Percentiles rank a stretch among this genome's conserved stretches.
phyloP scores from a whole-genome alignment of 805 yeast genomes.

The Nakazawaea pomicola region DNA sequence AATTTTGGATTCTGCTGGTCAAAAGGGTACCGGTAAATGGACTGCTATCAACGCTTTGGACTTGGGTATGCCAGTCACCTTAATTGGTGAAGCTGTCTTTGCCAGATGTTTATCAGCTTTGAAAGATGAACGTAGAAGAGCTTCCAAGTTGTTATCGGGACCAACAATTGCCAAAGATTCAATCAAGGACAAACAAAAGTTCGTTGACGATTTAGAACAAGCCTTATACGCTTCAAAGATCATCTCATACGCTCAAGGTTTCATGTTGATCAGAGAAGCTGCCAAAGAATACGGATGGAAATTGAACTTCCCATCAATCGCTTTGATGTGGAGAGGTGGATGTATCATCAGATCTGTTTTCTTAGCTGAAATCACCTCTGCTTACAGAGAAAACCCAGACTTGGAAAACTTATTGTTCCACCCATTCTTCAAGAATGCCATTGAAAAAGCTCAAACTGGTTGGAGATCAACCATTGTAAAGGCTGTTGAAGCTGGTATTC shows the following conservation, averaged over 20 bases:
- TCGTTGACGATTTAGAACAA: slow-evolving; percentile 93
- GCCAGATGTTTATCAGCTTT: slow-evolving; percentile 93
- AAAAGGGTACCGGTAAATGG: slow-evolving; percentile 99
- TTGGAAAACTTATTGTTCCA: slow-evolving; percentile 94
- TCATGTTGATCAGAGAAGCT: slow-evolving; percentile 98
- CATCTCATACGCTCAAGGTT: slow-evolving; percentile 98
- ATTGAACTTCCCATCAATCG: slow-evolving; percentile 96
- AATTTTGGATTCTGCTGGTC: slow-evolving; percentile 96
- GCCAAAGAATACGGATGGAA: slow-evolving; percentile 96
- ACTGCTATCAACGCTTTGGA: slow-evolving; percentile 97
- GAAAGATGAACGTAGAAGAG: slow-evolving; percentile 85
- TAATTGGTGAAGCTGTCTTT: slow-evolving; percentile 98
- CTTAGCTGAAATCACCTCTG: slow-evolving; percentile 94
- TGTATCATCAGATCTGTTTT: slow-evolving; percentile 98
- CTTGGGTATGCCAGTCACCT: slow-evolving; percentile 96
- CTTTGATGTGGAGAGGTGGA: slow-evolving; percentile 99
- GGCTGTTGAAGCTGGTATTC: slow-evolving; percentile 84
- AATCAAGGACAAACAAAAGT: slow-evolving; percentile 71
- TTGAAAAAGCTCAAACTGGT: slow-evolving; percentile 87
- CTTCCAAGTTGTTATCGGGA: slow-evolving; percentile 74
- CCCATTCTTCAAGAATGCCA: slow-evolving; percentile 89
- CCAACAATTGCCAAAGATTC: slow-evolving; percentile 64
- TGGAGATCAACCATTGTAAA: slow-evolving; percentile 88
- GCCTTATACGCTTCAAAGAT: slow-evolving; percentile 98
- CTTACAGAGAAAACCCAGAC: slow-evolving; percentile 90